Evolutionary conservation across 2,329 filamentous ascomycete genomes (phyloP), one percentile per base, ranked within the genome.

Genomic region (Lachnellula occidentalis): DNA sequence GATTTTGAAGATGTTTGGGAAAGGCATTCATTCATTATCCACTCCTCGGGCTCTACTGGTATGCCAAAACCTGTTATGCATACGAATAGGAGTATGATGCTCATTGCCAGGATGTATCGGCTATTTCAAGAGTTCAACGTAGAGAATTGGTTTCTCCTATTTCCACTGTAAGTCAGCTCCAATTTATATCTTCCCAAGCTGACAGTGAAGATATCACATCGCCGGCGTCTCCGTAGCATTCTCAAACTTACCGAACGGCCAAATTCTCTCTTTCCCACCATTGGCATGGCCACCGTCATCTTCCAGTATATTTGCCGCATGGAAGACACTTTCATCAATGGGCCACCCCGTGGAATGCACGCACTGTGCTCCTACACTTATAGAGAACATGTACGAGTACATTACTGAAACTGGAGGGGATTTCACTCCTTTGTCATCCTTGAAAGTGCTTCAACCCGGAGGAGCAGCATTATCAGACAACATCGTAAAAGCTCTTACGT

Each of bases 81-180:
- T 53, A 67, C 65, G 9, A 68, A 68, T 53, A 54, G 67, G 37
- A 69, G 68, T 53, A 64, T 69, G 58, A 68, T 69, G 63, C 61
- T 66, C 14, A 69, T 69, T 57, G 66, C 67, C 34, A 58, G 66
- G 36, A 68, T 68, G 66, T 68, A 69, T 54, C 63, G 67, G 31
- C 55, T 69, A 14, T 68, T 67, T 49, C 67, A 64, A 41, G 61
- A 66, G n/a, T 67, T 68, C 43, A 54, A 62, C 22, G 53, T 68
- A 17, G 60, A 66, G 22, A 69, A 70, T 37, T 69, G 67, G 66
- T 69, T 68, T 58, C 65, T 69, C 21, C 58, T 67, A 11, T 70
- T 70, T 52, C 66, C 66, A 31, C 53, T 70, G 65, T 67, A 54
- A 55, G 62, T 43, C 12, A 17, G 19, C 19, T 19, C 27, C 42